Evolutionary conservation across 139 green algal genomes (phyloP), one percentile per base, ranked within the genome.

Genomic region (Gonium pectorale): DNA sequence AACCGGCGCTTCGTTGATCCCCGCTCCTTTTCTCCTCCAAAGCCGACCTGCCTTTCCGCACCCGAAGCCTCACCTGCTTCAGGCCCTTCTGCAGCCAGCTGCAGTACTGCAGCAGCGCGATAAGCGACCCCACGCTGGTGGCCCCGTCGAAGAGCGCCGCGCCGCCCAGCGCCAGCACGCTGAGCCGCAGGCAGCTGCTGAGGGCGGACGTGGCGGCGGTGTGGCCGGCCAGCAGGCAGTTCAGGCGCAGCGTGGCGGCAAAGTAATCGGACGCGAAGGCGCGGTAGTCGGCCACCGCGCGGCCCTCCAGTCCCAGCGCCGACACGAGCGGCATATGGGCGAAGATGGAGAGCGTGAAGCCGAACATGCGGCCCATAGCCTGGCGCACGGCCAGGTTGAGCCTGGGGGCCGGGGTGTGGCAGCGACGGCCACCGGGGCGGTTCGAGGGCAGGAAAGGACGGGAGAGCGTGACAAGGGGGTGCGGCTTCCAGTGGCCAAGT

Each of bases 351-450:
- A 86, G 80, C 2, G 81, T 75, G 72, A 90, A 90, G 64, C 86
- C 86, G 49, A 87, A 90, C 68, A 90, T 85, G 46, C 87, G 75
- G 40, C 87, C 87, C 67, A 90, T 84, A 35, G 35, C 24, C 68
- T 81, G 72, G 9, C 81, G 74, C 33, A 85, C 81, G 13, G 46
- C 38, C 60, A 82, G 75, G 81, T 90, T 87, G 21, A 79, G 46
- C 37, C 27, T 60, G 69, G 6, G 5, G 6, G 64, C 5, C 9
- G 33, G 62, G 29, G 62, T 41, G 62, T 54, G 46, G 46, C 46
- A 15, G 11, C 11, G 46, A 24, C 15, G 62, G 35, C 8, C 13
- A 29, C 5, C 35, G 64, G 15, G 64, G 17, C 9, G 64, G 64
- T 38, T 3, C 27, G 64, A 35, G 3, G 35, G 64, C 4, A 26